These are phyloP conservation scores for Solanum sejunctum DNA, from an alignment of 257 asterid species.

Conservation along the genomic window DNA sequence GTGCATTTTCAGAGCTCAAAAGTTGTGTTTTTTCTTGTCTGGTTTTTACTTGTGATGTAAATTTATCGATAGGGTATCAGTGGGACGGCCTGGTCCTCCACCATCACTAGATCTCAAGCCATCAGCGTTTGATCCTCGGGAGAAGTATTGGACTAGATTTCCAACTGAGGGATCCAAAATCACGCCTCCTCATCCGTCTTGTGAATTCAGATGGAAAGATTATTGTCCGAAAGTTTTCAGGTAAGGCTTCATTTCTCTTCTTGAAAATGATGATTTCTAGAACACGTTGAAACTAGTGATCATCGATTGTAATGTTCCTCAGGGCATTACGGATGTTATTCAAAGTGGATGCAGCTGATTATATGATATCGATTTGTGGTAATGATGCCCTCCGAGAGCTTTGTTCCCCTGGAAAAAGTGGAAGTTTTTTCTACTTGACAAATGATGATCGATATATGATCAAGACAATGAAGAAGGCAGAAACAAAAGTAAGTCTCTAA, in stretches of 20 bases:
- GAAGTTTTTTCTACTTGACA: slow-evolving; percentile 2
- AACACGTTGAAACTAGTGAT: background rate
- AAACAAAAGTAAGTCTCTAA: background rate
- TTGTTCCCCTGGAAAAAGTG: slow-evolving; percentile 2
- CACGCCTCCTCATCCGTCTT: background rate
- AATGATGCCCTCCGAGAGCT: background rate
- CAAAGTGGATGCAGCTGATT: slow-evolving; percentile 3
- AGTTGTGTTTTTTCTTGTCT: background rate
- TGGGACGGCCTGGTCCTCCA: background rate
- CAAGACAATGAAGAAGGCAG: background rate
- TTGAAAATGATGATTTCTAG: background rate
- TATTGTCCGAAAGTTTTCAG: slow-evolving; percentile 1
- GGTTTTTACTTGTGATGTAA: background rate
- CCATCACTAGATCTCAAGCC: background rate
- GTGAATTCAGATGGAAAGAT: slow-evolving; percentile 1
- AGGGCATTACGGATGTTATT: background rate
- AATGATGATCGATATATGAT: slow-evolving; percentile 1
- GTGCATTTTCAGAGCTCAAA: too few species aligned
- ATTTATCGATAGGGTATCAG: background rate
- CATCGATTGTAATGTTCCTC: background rate
- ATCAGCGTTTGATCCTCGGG: background rate
- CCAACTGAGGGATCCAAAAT: background rate
- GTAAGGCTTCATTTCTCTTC: background rate
- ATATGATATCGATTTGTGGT: slow-evolving; percentile 1
- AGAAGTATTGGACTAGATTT: slow-evolving; percentile 1